phyloP scores from a whole-genome alignment of 169 alveolate species.

The Toxoplasma gondii region DNA sequence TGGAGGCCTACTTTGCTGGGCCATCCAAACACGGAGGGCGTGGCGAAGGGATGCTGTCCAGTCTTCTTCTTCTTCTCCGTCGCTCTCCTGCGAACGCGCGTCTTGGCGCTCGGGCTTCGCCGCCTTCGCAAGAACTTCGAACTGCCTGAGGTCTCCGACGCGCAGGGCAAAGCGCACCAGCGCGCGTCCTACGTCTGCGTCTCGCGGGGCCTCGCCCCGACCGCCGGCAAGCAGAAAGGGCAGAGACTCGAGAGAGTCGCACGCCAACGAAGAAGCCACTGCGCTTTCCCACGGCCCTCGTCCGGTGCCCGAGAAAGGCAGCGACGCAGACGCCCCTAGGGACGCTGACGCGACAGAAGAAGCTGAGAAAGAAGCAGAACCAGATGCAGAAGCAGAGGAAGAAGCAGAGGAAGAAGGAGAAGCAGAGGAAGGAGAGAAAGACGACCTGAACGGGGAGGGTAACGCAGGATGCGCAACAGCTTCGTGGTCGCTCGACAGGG shows the following conservation, averaged over 20 bases:
- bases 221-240: neutral
- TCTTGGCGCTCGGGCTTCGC: neutral
- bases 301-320: neutral
- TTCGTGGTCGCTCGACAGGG: neutral
- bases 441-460: neutral
- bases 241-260: neutral
- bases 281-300: neutral
- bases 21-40: slow-evolving; percentile 13
- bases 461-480: neutral
- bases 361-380: too few species aligned
- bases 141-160: neutral
- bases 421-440: neutral
- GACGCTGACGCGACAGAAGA: neutral
- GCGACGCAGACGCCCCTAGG: neutral
- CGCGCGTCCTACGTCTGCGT: neutral
- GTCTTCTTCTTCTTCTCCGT: neutral
- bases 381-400: neutral
- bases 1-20: neutral
- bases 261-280: neutral
- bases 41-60: neutral
- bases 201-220: neutral
- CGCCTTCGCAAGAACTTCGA: neutral
- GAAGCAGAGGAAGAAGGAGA: too few species aligned
- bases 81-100: neutral
- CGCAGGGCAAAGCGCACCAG: neutral